Conservation (phyloP, 2,329 filamentous ascomycete genomes). For the Aureobasidium sp. region DNA sequence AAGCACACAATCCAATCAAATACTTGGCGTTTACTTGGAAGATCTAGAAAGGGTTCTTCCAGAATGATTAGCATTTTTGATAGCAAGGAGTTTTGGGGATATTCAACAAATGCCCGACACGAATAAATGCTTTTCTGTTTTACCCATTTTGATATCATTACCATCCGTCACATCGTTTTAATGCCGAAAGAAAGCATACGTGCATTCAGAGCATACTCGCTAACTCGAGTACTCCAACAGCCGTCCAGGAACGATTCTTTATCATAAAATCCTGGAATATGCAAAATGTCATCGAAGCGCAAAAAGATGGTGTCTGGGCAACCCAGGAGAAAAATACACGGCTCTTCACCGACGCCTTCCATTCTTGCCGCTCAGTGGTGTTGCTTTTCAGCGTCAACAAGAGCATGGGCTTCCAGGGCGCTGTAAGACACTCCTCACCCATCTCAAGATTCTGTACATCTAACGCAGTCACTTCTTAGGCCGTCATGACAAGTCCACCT, state of each 20-base stretch:
- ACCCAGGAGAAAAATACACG: conserved; percentile 45
- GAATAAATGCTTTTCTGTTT: neutral
- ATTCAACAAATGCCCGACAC: conserved; percentile 2
- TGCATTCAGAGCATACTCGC: neutral
- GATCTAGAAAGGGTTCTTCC: neutral
- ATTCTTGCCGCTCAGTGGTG: conserved; percentile 43
- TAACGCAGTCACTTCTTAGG: conserved; percentile 24
- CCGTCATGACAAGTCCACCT: conserved; percentile 44
- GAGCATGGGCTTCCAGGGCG: conserved; percentile 49
- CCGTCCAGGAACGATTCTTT: conserved; percentile 23
- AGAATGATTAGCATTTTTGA: conserved; percentile 1
- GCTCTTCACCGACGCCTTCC: conserved; percentile 41
- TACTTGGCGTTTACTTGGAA: neutral
- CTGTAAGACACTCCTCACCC: conserved; percentile 35
- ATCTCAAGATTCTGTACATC: neutral
- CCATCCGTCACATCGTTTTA: neutral
- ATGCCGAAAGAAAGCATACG: neutral
- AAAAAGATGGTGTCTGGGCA: conserved; percentile 45
- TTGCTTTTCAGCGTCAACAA: conserved; percentile 53
- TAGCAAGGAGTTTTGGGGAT: conserved; percentile 3
- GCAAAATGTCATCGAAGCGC: conserved; percentile 40
- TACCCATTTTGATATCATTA: neutral
- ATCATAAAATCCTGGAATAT: conserved; percentile 38
- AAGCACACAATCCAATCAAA: neutral
- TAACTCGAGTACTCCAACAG: neutral